A percentile compares a stretch with the other conserved stretches of the same genome.
Evolutionary conservation across 2,329 filamentous ascomycete species (phyloP).

Genomic region (Ophiostoma tasmaniense): DNA sequence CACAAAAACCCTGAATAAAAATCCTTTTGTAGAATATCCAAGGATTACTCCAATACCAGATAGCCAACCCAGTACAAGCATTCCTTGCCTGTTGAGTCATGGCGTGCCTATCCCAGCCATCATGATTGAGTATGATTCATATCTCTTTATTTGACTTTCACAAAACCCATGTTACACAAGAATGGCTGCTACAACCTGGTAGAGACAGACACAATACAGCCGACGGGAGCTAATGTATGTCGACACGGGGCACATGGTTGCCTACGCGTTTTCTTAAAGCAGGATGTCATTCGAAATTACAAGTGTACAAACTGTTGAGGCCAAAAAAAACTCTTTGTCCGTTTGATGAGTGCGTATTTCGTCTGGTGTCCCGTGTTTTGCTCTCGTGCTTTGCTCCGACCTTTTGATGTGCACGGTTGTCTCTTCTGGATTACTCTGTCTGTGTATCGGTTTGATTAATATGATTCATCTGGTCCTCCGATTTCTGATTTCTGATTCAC

Average conservation of each 20-base stretch:
- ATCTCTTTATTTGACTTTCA: neutral
- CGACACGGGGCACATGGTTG: neutral
- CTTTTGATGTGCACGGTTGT: neutral
- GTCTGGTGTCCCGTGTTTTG: neutral
- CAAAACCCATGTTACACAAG: neutral
- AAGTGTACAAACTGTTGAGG: neutral
- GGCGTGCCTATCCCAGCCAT: neutral
- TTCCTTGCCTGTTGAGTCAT: neutral
- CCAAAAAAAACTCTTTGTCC: neutral
- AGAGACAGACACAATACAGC: neutral
- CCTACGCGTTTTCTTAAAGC: neutral
- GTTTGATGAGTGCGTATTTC: neutral
- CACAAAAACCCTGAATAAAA: neutral
- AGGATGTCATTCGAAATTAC: neutral
- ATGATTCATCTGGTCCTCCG: neutral
- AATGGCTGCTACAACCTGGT: neutral
- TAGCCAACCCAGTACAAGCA: neutral
- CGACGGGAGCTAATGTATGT: neutral
- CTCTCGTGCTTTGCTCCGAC: neutral
- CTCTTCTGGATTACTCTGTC: neutral
- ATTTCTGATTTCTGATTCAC: neutral
- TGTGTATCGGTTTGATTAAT: neutral
- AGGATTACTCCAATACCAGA: neutral
- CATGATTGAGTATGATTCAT: neutral
- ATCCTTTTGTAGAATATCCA: neutral